phyloP scores from a whole-genome alignment of 129 eudicot genomes.

The Flaveria sonorensis region DNA sequence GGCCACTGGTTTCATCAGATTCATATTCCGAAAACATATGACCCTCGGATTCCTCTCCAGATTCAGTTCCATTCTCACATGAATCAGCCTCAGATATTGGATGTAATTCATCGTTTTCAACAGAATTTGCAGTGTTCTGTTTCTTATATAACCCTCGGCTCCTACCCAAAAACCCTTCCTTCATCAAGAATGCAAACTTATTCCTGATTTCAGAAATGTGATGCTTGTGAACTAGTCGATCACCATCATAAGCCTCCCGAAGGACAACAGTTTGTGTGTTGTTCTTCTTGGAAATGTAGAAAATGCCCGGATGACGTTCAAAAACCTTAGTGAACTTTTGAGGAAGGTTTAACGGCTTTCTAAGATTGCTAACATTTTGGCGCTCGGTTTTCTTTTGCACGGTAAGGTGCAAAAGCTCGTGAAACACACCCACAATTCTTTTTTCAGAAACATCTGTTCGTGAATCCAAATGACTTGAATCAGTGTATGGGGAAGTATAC shows the following conservation, averaged over 20 bases:
- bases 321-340: slow-evolving; percentile 94
- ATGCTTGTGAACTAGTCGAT: slow-evolving; percentile 58
- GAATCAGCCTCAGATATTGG: slow-evolving; percentile 2
- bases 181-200: slow-evolving; percentile 57
- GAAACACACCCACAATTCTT: slow-evolving; percentile 82
- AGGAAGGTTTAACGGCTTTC: slow-evolving; percentile 67
- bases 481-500: slow-evolving; percentile 77
- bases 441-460: slow-evolving; percentile 90
- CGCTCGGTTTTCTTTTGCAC: slow-evolving; percentile 67
- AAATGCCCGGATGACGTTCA: slow-evolving; percentile 96
- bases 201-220: slow-evolving; percentile 67
- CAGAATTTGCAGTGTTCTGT: slow-evolving; percentile 11
- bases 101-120: slow-evolving; percentile 25
- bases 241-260: slow-evolving; percentile 73
- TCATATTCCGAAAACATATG: slow-evolving; percentile 50
- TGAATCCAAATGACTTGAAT: slow-evolving; percentile 80
- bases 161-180: slow-evolving; percentile 67
- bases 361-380: slow-evolving; percentile 75
- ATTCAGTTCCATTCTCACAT: slow-evolving; percentile 25
- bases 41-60: slow-evolving; percentile 47
- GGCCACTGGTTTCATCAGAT: slow-evolving; percentile 46
- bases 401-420: slow-evolving; percentile 84
- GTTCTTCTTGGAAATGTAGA: slow-evolving; percentile 78
- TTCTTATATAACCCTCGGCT: slow-evolving; percentile 73
- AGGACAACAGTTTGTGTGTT: slow-evolving; percentile 76